These are phyloP conservation scores for Vitis cinerea DNA, from an alignment of 164 flowering plant species.

Conservation along the genomic window DNA sequence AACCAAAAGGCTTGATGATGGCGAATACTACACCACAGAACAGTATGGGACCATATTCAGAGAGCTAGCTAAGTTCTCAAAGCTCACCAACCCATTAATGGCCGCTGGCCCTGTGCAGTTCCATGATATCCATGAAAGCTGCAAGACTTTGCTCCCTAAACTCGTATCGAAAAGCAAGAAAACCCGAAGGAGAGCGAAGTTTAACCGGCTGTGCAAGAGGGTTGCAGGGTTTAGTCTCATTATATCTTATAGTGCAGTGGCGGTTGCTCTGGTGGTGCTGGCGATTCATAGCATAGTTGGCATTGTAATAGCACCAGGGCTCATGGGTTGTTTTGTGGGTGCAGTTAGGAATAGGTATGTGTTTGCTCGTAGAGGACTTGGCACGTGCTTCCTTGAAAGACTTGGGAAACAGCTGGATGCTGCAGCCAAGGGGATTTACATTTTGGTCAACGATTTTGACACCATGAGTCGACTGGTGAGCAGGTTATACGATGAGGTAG, in stretches of 20 bases:
- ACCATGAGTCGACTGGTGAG: conserved; percentile 58
- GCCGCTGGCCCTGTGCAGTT: conserved; percentile 27
- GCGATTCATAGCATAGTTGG: conserved; percentile 61
- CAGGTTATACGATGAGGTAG: conserved; percentile 62
- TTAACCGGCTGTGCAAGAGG: conserved; percentile 35
- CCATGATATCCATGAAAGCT: conserved; percentile 32
- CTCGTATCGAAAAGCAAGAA: conserved; percentile 33
- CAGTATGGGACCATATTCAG: conserved; percentile 19
- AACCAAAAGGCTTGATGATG: conserved; percentile 13
- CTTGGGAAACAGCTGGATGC: conserved; percentile 52
- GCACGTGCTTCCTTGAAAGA: conserved; percentile 9
- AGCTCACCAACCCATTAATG: conserved; percentile 53
- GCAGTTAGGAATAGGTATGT: conserved; percentile 20
- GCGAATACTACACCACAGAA: conserved; percentile 14
- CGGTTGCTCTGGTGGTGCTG: conserved; percentile 35
- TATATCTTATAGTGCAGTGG: conserved; percentile 31
- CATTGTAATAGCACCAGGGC: conserved; percentile 47
- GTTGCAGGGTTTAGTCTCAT: conserved; percentile 30
- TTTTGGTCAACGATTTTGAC: conserved; percentile 62
- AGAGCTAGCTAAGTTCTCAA: conserved; percentile 42
- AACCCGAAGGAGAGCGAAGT: conserved; percentile 32
- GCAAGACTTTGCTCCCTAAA: conserved; percentile 28
- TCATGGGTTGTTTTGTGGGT: conserved; percentile 16
- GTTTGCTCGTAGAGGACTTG: not conserved
- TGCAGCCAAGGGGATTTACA: conserved; percentile 70